These are phyloP conservation scores for Micractinium sp. DNA, from an alignment of 139 green algal species.

Conservation along the genomic window DNA sequence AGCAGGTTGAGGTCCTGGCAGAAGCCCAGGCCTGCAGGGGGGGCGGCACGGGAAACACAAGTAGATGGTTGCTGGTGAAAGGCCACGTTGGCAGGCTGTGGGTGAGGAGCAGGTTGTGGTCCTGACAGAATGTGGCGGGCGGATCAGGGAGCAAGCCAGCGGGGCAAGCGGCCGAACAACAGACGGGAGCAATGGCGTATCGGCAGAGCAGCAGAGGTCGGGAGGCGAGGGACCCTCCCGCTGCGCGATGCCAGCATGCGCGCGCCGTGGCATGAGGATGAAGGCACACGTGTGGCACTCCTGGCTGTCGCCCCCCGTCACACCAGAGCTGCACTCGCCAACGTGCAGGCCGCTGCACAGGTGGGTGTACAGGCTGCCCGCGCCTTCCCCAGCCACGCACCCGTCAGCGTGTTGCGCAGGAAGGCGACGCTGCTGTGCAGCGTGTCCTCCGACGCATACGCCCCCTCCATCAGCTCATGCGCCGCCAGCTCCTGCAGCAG, in stretches of 20 bases:
- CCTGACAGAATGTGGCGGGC: background rate
- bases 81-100: background rate
- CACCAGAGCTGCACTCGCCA: no score
- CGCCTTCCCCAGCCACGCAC: background rate
- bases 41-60: background rate
- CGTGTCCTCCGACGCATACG: constrained; percentile 29
- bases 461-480: constrained; percentile 11
- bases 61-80: background rate
- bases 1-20: constrained; percentile 48
- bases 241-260: no score
- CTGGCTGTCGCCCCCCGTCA: no score
- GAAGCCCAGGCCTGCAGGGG: constrained; percentile 41
- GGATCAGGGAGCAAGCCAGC: background rate
- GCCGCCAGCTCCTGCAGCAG: background rate
- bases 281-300: no score
- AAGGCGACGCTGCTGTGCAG: constrained; percentile 37
- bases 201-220: no score
- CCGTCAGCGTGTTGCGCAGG: constrained; percentile 43
- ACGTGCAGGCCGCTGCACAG: no score
- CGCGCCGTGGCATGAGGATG: no score
- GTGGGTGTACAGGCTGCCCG: no score
- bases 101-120: constrained; percentile 16
- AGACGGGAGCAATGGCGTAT: background rate
- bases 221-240: no score
- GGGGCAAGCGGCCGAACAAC: background rate